Evolutionary conservation across 2,329 filamentous ascomycete species (phyloP).

Genomic region (Alternaria novae-zelandiae): DNA sequence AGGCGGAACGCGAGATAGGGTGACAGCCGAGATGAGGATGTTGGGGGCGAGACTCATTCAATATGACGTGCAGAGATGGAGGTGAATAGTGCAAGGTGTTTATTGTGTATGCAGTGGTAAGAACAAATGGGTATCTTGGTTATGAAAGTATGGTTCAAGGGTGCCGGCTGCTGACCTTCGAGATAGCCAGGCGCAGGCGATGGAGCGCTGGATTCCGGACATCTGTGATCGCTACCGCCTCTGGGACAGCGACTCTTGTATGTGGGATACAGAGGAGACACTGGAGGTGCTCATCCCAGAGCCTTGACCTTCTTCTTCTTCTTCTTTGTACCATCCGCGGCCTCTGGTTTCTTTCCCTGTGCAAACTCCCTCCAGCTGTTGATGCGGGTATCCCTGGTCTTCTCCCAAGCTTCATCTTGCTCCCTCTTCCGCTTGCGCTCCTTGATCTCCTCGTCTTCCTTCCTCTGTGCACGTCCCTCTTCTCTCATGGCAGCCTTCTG

Average conservation of each 20-base stretch:
- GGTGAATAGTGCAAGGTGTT: not conserved
- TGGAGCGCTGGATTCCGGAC: not conserved
- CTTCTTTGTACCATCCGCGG: conserved; percentile 53
- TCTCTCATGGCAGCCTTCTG: conserved; percentile 95
- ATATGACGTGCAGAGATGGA: not conserved
- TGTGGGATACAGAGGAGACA: not conserved
- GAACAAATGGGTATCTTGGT: conserved; percentile 3
- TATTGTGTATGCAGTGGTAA: not conserved
- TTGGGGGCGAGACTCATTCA: not conserved
- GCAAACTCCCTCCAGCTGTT: conserved; percentile 93
- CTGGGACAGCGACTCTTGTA: not conserved
- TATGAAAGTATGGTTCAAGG: not conserved
- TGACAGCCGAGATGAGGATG: not conserved
- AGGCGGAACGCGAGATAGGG: not conserved
- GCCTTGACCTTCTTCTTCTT: conserved; percentile 62
- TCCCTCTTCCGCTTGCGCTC: conserved; percentile 69
- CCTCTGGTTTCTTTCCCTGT: conserved; percentile 64
- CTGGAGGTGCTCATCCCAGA: conserved; percentile 50
- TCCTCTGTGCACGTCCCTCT: conserved; percentile 86
- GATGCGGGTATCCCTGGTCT: conserved; percentile 87
- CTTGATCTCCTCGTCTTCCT: conserved; percentile 83
- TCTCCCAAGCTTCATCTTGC: conserved; percentile 94
- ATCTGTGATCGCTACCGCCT: not conserved
- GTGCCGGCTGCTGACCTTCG: not conserved
- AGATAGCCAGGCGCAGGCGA: not conserved